Evolutionary conservation across 1,284 basidiomycete genomes (phyloP).

Genomic region (Austroboletus olivaceoglutinosus): DNA sequence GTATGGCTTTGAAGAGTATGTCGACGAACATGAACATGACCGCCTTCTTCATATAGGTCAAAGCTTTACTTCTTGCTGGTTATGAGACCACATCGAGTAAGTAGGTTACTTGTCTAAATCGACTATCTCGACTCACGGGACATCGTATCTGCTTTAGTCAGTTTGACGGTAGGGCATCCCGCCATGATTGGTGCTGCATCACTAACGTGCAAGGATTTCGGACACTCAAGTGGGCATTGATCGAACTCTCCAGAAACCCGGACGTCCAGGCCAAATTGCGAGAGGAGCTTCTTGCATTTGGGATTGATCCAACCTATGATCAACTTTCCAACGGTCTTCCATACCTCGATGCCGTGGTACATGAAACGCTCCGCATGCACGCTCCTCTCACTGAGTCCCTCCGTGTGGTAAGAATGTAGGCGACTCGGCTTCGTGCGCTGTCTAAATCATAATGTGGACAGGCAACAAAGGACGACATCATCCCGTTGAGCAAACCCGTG

Average conservation of each 20-base stretch:
- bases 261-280: constrained; percentile 28
- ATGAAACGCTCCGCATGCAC: constrained; percentile 29
- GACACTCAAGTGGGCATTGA: constrained; percentile 37
- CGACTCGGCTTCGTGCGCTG: too few species aligned
- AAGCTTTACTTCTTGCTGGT: constrained; percentile 29
- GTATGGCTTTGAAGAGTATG: constrained; percentile 2
- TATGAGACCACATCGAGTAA: constrained; percentile 33
- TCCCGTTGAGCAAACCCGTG: constrained; percentile 41
- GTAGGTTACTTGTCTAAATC: background rate
- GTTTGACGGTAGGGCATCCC: constrained; percentile 18
- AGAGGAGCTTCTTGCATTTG: constrained; percentile 23
- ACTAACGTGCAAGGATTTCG: background rate
- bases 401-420: constrained; percentile 35
- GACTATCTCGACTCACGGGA: background rate
- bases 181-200: background rate
- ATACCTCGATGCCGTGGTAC: constrained; percentile 27
- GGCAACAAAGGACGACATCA: constrained; percentile 22
- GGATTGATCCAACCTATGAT: constrained; percentile 25
- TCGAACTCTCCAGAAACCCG: constrained; percentile 26
- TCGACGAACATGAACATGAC: background rate
- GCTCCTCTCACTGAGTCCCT: constrained; percentile 34
- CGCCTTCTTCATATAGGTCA: constrained; percentile 17
- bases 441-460: background rate
- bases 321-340: constrained; percentile 26
- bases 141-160: constrained; percentile 11